A percentile compares a stretch with the other conserved stretches of the same genome.
Evolutionary conservation across 768 basidiomycete species (phyloP).

Genomic region (Kondoa malvinella): DNA sequence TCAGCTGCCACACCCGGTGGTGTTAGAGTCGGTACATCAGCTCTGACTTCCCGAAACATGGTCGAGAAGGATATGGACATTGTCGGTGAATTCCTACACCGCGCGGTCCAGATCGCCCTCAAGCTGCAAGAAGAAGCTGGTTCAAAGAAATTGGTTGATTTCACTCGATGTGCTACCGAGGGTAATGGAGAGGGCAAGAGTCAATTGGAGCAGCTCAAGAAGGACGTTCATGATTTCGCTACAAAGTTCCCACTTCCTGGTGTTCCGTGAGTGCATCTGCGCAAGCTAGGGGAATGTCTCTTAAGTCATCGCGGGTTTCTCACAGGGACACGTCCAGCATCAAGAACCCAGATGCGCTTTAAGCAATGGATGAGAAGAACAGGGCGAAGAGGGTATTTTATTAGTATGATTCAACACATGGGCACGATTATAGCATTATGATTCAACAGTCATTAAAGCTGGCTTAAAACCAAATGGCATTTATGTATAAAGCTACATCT

Average conservation of each 20-base stretch:
- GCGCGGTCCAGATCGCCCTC: constrained; percentile 31
- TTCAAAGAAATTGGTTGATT: constrained; percentile 87
- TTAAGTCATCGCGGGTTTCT: not conserved
- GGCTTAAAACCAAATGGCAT: too few relatives aligned
- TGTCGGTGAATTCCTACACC: constrained; percentile 82
- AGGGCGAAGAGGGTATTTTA: not conserved
- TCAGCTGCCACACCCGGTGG: constrained; percentile 93
- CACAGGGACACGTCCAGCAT: not conserved
- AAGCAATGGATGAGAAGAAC: not conserved
- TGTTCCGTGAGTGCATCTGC: constrained; percentile 32
- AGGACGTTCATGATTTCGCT: constrained; percentile 69
- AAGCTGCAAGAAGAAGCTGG: constrained; percentile 33
- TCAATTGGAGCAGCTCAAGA: constrained; percentile 51
- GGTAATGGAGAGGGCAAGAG: constrained; percentile 51
- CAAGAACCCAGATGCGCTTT: not conserved
- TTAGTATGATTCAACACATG: not conserved
- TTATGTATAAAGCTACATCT: too few relatives aligned
- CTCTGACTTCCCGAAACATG: constrained; percentile 90
- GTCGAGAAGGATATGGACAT: constrained; percentile 64
- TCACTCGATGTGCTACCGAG: constrained; percentile 59
- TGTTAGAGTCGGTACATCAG: constrained; percentile 86
- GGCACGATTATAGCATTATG: not conserved
- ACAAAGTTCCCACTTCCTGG: constrained; percentile 84
- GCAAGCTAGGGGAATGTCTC: not conserved
- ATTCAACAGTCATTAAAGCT: not conserved